These are phyloP conservation scores for Phytophthora podocarpi DNA, from an alignment of 352 stramenopile genomes.

Conservation along the genomic window DNA sequence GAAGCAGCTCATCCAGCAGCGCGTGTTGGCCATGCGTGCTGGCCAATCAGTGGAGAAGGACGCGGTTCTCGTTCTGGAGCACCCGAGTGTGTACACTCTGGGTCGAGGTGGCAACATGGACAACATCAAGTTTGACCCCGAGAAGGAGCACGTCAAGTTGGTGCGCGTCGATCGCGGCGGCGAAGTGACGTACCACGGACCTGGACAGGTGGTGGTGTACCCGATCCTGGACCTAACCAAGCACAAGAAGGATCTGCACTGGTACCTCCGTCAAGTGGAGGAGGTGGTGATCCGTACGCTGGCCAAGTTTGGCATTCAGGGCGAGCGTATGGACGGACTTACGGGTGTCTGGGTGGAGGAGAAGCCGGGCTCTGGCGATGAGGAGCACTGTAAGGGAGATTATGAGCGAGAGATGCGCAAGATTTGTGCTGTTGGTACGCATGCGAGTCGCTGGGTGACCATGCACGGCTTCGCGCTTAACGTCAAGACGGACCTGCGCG, in stretches of 20 bases:
- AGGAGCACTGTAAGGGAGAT: conserved; percentile 32
- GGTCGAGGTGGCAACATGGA: conserved; percentile 93
- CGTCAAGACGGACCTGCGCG: conserved; percentile 90
- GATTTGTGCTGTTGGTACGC: conserved; percentile 96
- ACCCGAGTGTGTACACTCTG: conserved; percentile 96
- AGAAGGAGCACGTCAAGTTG: conserved; percentile 81
- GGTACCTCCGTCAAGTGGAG: conserved; percentile 96
- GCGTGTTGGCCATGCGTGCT: conserved; percentile 60
- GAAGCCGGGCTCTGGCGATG: conserved; percentile 9
- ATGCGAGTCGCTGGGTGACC: conserved; percentile 96
- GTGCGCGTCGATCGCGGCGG: conserved; percentile 98
- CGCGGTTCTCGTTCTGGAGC: conserved; percentile 71
- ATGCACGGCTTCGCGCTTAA: conserved; percentile 99
- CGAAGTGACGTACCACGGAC: conserved; percentile 99
- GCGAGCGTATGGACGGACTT: conserved; percentile 90
- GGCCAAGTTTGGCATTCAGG: conserved; percentile 85
- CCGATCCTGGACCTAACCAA: conserved; percentile 96
- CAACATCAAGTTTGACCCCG: conserved; percentile 83
- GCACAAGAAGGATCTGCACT: conserved; percentile 97
- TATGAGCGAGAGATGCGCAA: conserved; percentile 87
- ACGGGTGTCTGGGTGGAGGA: conserved; percentile 97
- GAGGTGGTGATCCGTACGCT: conserved; percentile 95
- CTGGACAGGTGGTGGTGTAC: conserved; percentile 98
- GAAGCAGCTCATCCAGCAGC: conserved; percentile 85
- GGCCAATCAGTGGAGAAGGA: conserved; percentile 51